Conservation (phyloP, 2,329 filamentous ascomycete genomes). For the Colletotrichum viniferum region DNA sequence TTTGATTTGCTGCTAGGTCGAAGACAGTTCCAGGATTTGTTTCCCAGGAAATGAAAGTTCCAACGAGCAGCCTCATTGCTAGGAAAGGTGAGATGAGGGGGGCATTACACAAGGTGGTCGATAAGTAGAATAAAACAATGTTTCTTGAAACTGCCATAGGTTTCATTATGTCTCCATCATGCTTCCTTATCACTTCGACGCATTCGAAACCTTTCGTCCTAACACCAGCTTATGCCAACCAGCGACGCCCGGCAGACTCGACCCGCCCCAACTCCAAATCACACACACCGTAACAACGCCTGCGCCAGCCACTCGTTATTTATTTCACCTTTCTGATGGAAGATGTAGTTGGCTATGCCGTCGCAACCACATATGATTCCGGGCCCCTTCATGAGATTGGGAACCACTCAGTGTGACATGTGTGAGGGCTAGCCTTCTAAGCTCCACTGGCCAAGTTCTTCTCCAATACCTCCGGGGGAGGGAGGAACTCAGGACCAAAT, state of each 20-base stretch:
- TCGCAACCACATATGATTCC: not conserved
- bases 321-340: not conserved
- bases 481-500: constrained; percentile 68
- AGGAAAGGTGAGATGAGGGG: not conserved
- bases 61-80: not conserved
- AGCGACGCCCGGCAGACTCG: not conserved
- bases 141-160: not conserved
- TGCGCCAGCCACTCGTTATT: not conserved
- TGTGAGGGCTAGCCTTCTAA: not conserved
- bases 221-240: not conserved
- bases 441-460: not conserved
- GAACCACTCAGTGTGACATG: not conserved
- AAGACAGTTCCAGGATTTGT: not conserved
- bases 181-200: not conserved
- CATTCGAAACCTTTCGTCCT: not conserved
- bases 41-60: not conserved
- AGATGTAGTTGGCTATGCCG: not conserved
- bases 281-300: not conserved
- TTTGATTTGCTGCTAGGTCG: not conserved
- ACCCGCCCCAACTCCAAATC: not conserved
- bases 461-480: constrained; percentile 35
- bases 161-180: not conserved
- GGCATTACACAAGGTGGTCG: not conserved
- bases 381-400: not conserved
- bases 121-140: not conserved